These are phyloP conservation scores for Papiliotrema laurentii DNA, from an alignment of 1,284 basidiomycete species.

Conservation along the genomic window DNA sequence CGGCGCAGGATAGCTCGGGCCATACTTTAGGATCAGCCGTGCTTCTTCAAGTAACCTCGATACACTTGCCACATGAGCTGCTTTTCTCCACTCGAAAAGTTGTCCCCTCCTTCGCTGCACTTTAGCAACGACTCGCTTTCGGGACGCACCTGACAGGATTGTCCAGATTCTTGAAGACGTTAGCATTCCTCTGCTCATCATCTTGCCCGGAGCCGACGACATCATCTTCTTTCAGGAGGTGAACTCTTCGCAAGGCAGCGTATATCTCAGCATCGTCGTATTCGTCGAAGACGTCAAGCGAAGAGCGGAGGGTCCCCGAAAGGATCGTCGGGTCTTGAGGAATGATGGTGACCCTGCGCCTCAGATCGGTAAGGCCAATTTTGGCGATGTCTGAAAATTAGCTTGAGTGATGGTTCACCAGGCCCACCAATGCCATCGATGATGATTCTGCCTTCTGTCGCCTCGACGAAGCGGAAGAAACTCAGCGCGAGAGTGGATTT, in stretches of 20 bases:
- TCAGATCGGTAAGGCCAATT: conserved; percentile 82
- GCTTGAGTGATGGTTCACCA: background rate
- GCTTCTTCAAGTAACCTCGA: background rate
- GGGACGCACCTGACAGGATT: conserved; percentile 56
- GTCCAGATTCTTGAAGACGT: conserved; percentile 81
- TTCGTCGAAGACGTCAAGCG: conserved; percentile 85
- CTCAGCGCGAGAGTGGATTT: conserved; percentile 81
- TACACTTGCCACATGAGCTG: conserved; percentile 59
- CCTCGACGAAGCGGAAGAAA: conserved; percentile 94
- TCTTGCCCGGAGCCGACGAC: conserved; percentile 39
- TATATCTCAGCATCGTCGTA: conserved; percentile 82
- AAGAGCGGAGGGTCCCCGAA: conserved; percentile 77
- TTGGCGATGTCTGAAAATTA: conserved; percentile 59
- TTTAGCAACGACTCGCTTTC: background rate
- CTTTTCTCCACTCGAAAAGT: conserved; percentile 85
- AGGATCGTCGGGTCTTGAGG: conserved; percentile 92
- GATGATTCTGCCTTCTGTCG: conserved; percentile 71
- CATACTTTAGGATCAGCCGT: conserved; percentile 53
- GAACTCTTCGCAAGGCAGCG: conserved; percentile 80
- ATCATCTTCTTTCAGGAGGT: conserved; percentile 58
- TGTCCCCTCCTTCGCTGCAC: conserved; percentile 61
- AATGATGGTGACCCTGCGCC: conserved; percentile 77
- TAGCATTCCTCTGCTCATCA: conserved; percentile 63
- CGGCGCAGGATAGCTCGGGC: conserved; percentile 72
- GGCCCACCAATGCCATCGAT: conserved; percentile 68